phyloP scores from a whole-genome alignment of 129 eudicot species.

The Deinandra increscens region DNA sequence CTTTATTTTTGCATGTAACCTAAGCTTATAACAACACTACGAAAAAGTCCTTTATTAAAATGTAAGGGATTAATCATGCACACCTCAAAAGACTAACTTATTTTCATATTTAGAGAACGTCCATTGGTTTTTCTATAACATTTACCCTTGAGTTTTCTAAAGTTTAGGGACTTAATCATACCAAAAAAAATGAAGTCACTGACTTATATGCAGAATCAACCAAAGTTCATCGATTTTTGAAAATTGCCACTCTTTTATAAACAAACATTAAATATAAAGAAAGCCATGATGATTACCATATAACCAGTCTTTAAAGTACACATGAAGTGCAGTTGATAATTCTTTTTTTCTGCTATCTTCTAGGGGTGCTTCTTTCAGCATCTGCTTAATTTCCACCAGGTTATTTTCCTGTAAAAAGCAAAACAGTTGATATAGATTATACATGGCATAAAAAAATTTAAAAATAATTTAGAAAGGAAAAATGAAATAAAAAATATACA shows the following conservation, averaged over 20 bases:
- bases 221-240: not conserved
- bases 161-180: not conserved
- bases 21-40: not conserved
- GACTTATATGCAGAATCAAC: not conserved
- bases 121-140: not conserved
- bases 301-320: conserved; percentile 91
- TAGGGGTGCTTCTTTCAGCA: conserved; percentile 71
- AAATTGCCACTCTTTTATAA: not conserved
- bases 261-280: not conserved
- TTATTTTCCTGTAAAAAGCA: conserved; percentile 53
- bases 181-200: not conserved
- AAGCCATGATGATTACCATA: conserved; percentile 52
- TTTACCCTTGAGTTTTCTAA: not conserved
- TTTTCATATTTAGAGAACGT: not conserved
- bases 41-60: not conserved
- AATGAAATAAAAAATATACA: conserved; percentile 31
- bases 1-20: too few species aligned
- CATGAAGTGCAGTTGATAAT: conserved; percentile 79
- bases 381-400: conserved; percentile 75
- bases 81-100: not conserved
- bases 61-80: not conserved
- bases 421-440: not conserved
- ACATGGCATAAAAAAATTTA: not conserved
- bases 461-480: not conserved
- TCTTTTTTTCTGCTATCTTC: conserved; percentile 87